Evolutionary conservation across 2,329 filamentous ascomycete genomes (phyloP).

Genomic region (Alternaria dauci): DNA sequence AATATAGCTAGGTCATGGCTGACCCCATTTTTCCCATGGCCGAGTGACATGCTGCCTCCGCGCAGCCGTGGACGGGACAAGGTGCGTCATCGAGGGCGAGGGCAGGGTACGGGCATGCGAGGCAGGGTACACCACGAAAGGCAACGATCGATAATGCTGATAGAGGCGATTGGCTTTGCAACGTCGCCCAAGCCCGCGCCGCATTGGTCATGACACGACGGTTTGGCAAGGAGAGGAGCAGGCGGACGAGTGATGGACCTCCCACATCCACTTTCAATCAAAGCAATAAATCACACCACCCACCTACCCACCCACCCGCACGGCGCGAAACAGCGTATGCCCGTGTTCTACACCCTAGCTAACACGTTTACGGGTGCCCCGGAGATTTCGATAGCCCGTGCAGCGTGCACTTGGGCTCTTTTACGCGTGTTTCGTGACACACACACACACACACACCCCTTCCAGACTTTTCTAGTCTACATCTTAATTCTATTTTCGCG

Average conservation of each 20-base stretch:
- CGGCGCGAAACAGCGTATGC: background rate
- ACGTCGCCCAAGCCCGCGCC: constrained; percentile 20
- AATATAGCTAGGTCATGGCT: too few species aligned
- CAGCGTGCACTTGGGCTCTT: constrained; percentile 13
- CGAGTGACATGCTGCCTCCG: too few species aligned
- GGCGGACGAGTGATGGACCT: constrained; percentile 4
- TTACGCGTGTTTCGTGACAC: constrained; percentile 6
- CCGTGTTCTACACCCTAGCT: background rate
- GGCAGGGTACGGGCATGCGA: background rate
- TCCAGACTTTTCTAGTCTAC: background rate
- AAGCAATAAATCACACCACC: background rate
- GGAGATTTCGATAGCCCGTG: constrained; percentile 27
- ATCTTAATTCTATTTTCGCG: background rate
- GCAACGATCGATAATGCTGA: constrained; percentile 38
- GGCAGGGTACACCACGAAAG: constrained; percentile 5
- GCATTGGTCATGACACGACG: constrained; percentile 26
- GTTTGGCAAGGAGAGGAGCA: background rate
- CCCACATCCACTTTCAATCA: background rate
- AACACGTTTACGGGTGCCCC: constrained; percentile 5
- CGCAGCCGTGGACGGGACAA: constrained; percentile 4
- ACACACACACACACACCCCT: background rate
- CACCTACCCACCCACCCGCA: background rate
- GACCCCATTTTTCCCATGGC: too few species aligned
- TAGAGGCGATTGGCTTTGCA: constrained; percentile 29
- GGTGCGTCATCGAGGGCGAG: constrained; percentile 43